These are phyloP conservation scores for Inonotus hispidus DNA, from an alignment of 1,284 basidiomycete species.

Conservation along the genomic window DNA sequence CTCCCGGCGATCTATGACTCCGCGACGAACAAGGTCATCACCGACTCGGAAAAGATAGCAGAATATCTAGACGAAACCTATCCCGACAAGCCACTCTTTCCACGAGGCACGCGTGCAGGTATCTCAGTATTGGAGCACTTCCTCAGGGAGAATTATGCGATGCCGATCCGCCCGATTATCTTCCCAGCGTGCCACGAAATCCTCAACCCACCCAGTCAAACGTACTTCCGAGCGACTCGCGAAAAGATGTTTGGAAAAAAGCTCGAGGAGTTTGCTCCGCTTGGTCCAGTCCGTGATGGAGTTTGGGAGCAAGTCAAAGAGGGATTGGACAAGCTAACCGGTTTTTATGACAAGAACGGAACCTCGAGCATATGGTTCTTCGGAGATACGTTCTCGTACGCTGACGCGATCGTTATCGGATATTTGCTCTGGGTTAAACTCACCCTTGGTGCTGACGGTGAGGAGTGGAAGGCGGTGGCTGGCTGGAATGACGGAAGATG, in stretches of 20 bases:
- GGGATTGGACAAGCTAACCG: slow-evolving; percentile 24
- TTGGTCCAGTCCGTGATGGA: slow-evolving; percentile 23
- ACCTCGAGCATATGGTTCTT: slow-evolving; percentile 8
- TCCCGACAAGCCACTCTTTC: slow-evolving; percentile 20
- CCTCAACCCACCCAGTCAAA: slow-evolving; percentile 28
- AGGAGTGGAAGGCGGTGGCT: slow-evolving; percentile 14
- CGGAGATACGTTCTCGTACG: slow-evolving; percentile 17
- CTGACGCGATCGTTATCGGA: slow-evolving; percentile 15
- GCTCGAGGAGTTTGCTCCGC: slow-evolving; percentile 32
- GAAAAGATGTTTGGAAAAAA: slow-evolving; percentile 23
- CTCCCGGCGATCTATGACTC: slow-evolving; percentile 24
- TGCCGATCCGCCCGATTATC: slow-evolving; percentile 17
- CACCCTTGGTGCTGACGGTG: slow-evolving; percentile 21
- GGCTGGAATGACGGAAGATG: slow-evolving; percentile 37
- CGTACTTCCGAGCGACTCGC: slow-evolving; percentile 30
- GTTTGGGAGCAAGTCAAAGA: slow-evolving; percentile 26
- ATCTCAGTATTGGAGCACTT: slow-evolving; percentile 4
- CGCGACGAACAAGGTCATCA: slow-evolving; percentile 18
- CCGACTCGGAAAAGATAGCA: slow-evolving; percentile 23
- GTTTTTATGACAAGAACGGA: slow-evolving; percentile 25
- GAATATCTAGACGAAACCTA: slow-evolving; percentile 24
- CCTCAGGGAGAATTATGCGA: neutral
- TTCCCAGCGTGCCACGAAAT: slow-evolving; percentile 14
- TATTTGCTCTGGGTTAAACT: slow-evolving; percentile 24
- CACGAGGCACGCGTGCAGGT: slow-evolving; percentile 12